These are phyloP conservation scores for Nicotiana otophora DNA, from an alignment of 257 asterid species.

Conservation along the genomic window DNA sequence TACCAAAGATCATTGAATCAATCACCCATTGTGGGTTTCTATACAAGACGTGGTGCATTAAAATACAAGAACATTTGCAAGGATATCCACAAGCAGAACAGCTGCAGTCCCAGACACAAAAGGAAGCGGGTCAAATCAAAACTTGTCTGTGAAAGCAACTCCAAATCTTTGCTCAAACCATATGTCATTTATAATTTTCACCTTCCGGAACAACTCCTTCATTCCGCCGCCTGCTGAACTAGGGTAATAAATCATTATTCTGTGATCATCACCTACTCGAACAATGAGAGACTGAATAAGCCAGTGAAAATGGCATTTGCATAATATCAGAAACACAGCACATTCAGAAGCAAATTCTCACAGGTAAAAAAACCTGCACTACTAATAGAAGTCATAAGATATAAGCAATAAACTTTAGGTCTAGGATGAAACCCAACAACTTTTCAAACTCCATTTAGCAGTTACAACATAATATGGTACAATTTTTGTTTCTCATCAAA, in stretches of 20 bases:
- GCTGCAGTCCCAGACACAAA: background rate
- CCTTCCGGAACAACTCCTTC: slow-evolving; percentile 97
- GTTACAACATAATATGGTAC: slow-evolving; percentile 1
- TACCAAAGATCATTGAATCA: background rate
- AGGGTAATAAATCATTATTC: slow-evolving; percentile 96
- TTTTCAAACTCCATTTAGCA: background rate
- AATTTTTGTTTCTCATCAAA: background rate
- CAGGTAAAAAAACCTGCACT: background rate
- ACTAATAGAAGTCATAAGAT: background rate
- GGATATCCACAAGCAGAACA: background rate
- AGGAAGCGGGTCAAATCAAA: background rate
- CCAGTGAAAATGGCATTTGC: background rate
- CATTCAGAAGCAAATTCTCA: background rate
- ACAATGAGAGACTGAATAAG: slow-evolving; percentile 16
- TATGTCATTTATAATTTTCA: slow-evolving; percentile 11
- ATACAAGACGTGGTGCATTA: background rate
- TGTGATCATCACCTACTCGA: slow-evolving; percentile 87
- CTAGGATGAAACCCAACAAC: background rate
- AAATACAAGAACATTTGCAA: background rate
- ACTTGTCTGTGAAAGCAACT: background rate
- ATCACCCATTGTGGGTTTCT: background rate
- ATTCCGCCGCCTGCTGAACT: slow-evolving; percentile 99
- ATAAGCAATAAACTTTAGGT: background rate
- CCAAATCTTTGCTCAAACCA: background rate
- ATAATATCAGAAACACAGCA: background rate